These are phyloP conservation scores for Chloroidium sp. DNA, from an alignment of 163 green algal species.

Conservation along the genomic window DNA sequence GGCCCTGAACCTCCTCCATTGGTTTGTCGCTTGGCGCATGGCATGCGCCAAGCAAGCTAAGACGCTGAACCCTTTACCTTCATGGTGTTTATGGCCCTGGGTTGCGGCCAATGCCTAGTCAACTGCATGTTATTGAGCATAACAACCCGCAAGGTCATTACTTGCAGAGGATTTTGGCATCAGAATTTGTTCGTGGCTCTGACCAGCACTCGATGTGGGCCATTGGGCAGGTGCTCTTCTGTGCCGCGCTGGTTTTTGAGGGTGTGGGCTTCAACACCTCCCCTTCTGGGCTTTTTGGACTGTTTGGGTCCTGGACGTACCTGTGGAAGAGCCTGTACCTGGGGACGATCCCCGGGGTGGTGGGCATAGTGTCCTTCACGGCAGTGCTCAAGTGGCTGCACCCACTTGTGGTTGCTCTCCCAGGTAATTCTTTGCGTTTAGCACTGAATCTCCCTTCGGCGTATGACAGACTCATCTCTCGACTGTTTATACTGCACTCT, in stretches of 20 bases:
- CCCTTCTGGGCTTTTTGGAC: constrained; percentile 27
- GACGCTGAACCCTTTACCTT: too few relatives aligned
- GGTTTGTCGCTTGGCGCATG: too few relatives aligned
- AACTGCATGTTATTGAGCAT: too few relatives aligned
- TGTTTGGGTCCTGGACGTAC: constrained; percentile 33
- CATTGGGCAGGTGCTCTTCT: background rate
- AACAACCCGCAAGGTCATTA: too few relatives aligned
- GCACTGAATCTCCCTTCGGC: too few relatives aligned
- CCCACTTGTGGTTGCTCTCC: constrained; percentile 33
- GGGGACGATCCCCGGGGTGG: constrained; percentile 40
- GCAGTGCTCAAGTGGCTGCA: constrained; percentile 52
- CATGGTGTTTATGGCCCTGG: too few relatives aligned
- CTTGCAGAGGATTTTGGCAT: too few relatives aligned
- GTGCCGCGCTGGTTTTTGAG: constrained; percentile 14
- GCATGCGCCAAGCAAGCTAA: too few relatives aligned
- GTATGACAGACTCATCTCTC: background rate
- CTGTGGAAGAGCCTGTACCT: constrained; percentile 50
- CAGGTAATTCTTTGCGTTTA: background rate
- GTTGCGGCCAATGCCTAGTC: too few relatives aligned
- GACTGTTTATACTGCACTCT: background rate
- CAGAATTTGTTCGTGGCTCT: too few relatives aligned
- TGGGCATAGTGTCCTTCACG: constrained; percentile 62
- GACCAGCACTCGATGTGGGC: too few relatives aligned
- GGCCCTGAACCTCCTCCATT: too few relatives aligned
- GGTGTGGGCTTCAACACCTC: constrained; percentile 12